Base-by-base conservation (phyloP, 2,329 filamentous ascomycete species). In the Ustulina deusta region DNA sequence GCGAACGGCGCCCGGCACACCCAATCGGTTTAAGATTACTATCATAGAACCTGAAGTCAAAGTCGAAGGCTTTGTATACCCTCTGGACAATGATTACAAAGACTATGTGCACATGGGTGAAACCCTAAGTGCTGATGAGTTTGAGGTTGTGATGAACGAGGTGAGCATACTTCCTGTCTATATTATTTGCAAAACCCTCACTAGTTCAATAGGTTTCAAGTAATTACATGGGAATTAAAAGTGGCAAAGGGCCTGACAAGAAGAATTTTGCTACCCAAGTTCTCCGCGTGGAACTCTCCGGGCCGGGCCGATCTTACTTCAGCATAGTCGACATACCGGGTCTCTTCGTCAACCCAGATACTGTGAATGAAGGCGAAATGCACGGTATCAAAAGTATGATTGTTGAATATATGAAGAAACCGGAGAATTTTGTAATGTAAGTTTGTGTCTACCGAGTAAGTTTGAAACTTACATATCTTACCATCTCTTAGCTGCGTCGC, bases 281-380 rank as follows among this genome's bases (percentile, higher is more conserved):
- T 11, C 74, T 82, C 6, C 79, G 77, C 22, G 75, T 82, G 20
- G 80, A 81, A 38, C 64, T 82, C 2, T 78, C 75, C 0, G 80
- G 80, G 0, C 80, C 80, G 0, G 69, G 73, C 0, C 75, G 78
- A 3, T 77, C 79, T 0, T 75, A 78, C 49, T 81, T 81, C 63
- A 80, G 76, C 15, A 81, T 82, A 27, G 64, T 81, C 0, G 80
- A 82, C 52, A 72, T 82, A 1, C 80, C 80, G 0, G 80, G 80
- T 0, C 70, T 77, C 1, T 76, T 80, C 46, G 68, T 73, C 2
- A 72, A 68, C 11, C 64, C 72, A 1, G 55, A 69, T 25, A 68
- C 68, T 0, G 74, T 79, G 1, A 78, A 79, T 1, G 61, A 74
- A 15, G 40, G 68, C 13, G 80, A 81, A 20, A 75, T 73, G 64